Base-by-base conservation (phyloP, 129 eudicot species). In the Lonicera japonica region DNA sequence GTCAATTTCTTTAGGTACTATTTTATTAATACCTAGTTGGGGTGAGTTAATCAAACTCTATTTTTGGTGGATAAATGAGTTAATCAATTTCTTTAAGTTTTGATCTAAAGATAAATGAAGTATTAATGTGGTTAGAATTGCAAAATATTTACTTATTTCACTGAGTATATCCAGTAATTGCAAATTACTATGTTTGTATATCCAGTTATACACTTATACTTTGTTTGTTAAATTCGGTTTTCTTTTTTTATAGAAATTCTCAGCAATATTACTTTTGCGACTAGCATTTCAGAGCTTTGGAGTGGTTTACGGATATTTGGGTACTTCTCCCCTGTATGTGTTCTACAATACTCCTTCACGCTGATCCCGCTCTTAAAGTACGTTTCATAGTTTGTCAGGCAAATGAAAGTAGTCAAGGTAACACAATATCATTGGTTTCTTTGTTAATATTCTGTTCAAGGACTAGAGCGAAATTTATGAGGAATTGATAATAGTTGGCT, bases 341-440 rank as follows among this genome's bases (percentile, higher is more conserved):
- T 92, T 92, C 69, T 82, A 92, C 81, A 92, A 87, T 70, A 85
- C 86, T 92, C 98, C 40, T 89, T 92, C 61, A 88, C 98, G 18
- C 89, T 92, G 22, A 75, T 92, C 38, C 98, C 98, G 11, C 86
- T 92, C 52, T 79, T 92, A 73, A 92, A 92, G 77, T 92, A 92
- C 38, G 96, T 92, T 56, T 92, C 82, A 84, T 92, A n/a, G 98
- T 92, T 20, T 92, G 98, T 70, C 77, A 80, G 65, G 98, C 98
- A 48, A 92, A 87, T 65, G 98, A 92, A 82, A 92, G 80, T 68
- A 95, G 98, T 70, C 98, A 92, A 88, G 98, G 98, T 85, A 85
- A 15, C n/a, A n/a, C n/a, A n/a, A n/a, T n/a, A n/a, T n/a, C n/a
- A n/a, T n/a, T n/a, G n/a, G n/a, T n/a, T n/a, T n/a, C n/a, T n/a